Base-by-base conservation (phyloP, 1,139 yeast genomes). In the Scheffersomyces titani region DNA sequence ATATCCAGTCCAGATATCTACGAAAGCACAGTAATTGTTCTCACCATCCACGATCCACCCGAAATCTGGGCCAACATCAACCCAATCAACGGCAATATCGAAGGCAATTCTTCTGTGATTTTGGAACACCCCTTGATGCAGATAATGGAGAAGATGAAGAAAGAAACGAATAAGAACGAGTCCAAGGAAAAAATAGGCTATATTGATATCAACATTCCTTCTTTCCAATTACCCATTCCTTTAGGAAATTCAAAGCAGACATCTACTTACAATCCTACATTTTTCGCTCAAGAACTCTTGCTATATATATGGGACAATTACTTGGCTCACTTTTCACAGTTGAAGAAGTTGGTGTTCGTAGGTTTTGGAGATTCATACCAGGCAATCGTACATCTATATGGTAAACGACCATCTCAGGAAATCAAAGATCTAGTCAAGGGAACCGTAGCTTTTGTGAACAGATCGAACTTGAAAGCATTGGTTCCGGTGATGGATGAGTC, bases 361-460 rank as follows among this genome's bases (percentile, higher is more conserved):
- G 98, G 98, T 2, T 84, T 90, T 60, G 99, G 99, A 48, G 97
- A 92, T 60, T 87, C 98, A 0, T 90, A 91, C 67, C 88, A 91
- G 54, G 91, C 97, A 1, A 83, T 93, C 50, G 96, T 93, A 2
- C 96, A 93, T 71, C 76, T 94, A 44, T 85, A 90, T 55, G 97
- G 97, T 5, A 97, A 93, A 69, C 81, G 98, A 54, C 77, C 82
- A 5, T 72, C 81, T 3, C 76, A 70, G 53, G 87, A 85, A 53
- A 84, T 88, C 46, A 81, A 84, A 57, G 82, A 78, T n/a, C 61
- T 82, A 52, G 92, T 90, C 5, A 86, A 86, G 65, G 92, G 96
- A 11, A 84, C 92, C 1, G 83, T 92, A 45, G 86, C 87, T 52
- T 91, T 89, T 67, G 77, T 89, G 24, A 92, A 88, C 61, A 80